Conservation (phyloP, 1,284 basidiomycete species). For the Phenoliferia sp. region DNA sequence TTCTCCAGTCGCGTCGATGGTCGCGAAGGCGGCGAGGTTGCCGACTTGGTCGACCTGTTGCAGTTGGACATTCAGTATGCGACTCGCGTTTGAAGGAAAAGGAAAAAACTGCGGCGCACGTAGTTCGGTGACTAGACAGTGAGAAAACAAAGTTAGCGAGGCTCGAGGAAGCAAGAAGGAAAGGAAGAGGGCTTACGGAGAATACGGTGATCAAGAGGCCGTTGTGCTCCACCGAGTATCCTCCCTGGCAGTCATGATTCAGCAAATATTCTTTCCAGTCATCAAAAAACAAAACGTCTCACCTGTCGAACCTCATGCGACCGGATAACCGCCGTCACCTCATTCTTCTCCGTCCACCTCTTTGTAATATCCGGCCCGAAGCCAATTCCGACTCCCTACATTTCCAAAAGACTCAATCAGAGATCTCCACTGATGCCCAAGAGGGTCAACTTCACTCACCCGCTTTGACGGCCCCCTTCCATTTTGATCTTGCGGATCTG, state of each 20-base stretch:
- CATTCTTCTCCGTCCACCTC: slow-evolving; percentile 35
- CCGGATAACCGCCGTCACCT: slow-evolving; percentile 66
- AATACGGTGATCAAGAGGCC: slow-evolving; percentile 80
- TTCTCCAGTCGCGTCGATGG: slow-evolving; percentile 36
- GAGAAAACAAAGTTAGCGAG: not conserved
- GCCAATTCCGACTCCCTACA: slow-evolving; percentile 83
- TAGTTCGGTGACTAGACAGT: not conserved
- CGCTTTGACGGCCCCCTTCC: slow-evolving; percentile 97
- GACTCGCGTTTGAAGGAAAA: not conserved
- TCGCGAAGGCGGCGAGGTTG: slow-evolving; percentile 37
- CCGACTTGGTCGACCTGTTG: slow-evolving; percentile 39
- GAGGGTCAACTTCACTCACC: slow-evolving; percentile 48
- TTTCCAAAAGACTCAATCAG: not conserved
- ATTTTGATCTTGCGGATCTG: slow-evolving; percentile 82
- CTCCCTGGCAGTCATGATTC: slow-evolving; percentile 37
- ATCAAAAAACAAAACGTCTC: not conserved
- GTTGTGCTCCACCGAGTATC: slow-evolving; percentile 83
- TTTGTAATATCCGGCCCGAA: slow-evolving; percentile 75
- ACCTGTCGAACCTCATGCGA: slow-evolving; percentile 92
- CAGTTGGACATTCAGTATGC: not conserved
- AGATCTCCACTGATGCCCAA: too few species aligned
- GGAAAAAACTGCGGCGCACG: not conserved
- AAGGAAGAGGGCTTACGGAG: slow-evolving; percentile 35
- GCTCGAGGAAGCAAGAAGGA: not conserved
- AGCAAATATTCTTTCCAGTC: not conserved